A percentile compares a stretch with the other conserved stretches of the same genome.
Evolutionary conservation across 345 rosid species (phyloP).

Genomic region (Sisymbrium irio): DNA sequence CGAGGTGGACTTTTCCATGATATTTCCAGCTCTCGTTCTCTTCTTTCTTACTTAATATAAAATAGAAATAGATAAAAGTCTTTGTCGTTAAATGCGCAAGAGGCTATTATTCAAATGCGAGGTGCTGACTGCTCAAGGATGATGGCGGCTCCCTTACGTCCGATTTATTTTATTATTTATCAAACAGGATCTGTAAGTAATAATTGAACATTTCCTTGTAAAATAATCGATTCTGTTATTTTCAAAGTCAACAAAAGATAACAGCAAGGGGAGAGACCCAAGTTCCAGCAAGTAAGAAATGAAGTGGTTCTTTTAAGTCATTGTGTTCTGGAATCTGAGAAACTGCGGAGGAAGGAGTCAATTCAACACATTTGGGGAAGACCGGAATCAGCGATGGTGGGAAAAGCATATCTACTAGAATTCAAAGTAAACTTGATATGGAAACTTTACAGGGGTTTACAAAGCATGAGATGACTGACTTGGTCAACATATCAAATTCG

Average conservation of each 20-base stretch:
- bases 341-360: background rate
- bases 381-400: background rate
- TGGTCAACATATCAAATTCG: background rate
- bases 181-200: background rate
- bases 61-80: background rate
- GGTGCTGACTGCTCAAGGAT: constrained; percentile 10
- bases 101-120: constrained; percentile 7
- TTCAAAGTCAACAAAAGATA: constrained; percentile 23
- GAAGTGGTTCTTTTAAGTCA: background rate
- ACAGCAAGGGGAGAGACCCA: background rate
- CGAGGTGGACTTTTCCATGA: constrained; percentile 31
- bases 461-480: background rate
- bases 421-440: background rate
- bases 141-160: constrained; percentile 10
- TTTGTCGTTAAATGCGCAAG: background rate
- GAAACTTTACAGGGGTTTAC: background rate
- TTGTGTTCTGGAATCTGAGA: background rate
- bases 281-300: background rate
- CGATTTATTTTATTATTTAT: background rate
- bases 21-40: background rate
- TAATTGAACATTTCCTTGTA: background rate
- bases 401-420: background rate
- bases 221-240: background rate
- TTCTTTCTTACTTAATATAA: background rate
- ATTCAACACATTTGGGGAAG: background rate